A percentile compares a stretch with the other conserved stretches of the same genome.
phyloP scores from a whole-genome alignment of 1,284 basidiomycete species.

The Phenoliferia sp. region DNA sequence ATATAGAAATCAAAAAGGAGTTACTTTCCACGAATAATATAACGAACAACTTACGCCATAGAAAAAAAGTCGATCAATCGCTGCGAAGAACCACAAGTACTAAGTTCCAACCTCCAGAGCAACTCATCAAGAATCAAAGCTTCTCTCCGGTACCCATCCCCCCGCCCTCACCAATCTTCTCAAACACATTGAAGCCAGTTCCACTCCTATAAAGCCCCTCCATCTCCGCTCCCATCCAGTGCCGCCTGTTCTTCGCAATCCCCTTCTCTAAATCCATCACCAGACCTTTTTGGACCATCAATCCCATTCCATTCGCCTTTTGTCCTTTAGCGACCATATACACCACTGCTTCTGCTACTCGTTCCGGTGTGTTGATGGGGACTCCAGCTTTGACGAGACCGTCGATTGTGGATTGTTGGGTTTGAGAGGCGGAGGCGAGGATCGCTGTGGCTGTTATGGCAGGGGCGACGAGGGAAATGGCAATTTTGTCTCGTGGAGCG shows the following conservation, averaged over 20 bases:
- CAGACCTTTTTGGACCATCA: slow-evolving; percentile 5
- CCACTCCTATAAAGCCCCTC: slow-evolving; percentile 3
- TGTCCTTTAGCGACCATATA: not conserved
- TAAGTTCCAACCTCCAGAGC: too few species aligned
- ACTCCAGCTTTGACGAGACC: not conserved
- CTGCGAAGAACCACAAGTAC: too few species aligned
- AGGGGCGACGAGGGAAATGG: slow-evolving; percentile 10
- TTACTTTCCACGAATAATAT: too few species aligned
- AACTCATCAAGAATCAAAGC: too few species aligned
- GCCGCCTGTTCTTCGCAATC: not conserved
- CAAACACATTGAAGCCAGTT: not conserved
- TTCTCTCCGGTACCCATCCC: not conserved
- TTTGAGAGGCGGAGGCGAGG: not conserved
- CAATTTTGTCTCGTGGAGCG: not conserved
- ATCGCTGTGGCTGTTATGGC: slow-evolving; percentile 9
- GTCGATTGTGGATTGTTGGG: not conserved
- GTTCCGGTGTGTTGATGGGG: slow-evolving; percentile 9
- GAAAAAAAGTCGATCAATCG: too few species aligned
- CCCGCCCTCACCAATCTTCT: not conserved
- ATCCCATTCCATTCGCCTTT: slow-evolving; percentile 4
- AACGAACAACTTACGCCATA: too few species aligned
- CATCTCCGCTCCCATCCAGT: slow-evolving; percentile 2
- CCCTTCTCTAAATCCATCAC: slow-evolving; percentile 4
- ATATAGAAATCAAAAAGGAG: too few species aligned
- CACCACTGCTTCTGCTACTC: slow-evolving; percentile 5